Conservation (phyloP, 805 yeast genomes). For the Tetrapisispora arboricola region DNA sequence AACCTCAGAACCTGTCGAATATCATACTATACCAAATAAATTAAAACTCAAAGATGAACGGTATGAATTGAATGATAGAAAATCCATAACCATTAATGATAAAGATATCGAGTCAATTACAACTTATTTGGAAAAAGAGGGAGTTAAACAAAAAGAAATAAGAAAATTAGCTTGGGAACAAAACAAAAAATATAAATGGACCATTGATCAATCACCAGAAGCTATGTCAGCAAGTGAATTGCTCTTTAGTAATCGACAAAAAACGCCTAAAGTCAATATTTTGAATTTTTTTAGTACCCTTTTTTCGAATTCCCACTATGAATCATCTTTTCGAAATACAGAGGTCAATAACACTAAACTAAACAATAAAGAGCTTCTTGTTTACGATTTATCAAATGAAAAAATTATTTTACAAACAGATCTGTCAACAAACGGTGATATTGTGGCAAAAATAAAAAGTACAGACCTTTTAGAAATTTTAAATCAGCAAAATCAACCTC, state of each 20-base stretch:
- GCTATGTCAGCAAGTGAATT: conserved; percentile 12
- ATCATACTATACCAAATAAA: too few relatives aligned
- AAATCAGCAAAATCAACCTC: conserved; percentile 15
- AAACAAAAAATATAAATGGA: conserved; percentile 19
- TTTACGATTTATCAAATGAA: conserved; percentile 4
- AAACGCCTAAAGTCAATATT: neutral
- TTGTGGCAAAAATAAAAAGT: conserved; percentile 14
- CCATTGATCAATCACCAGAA: conserved; percentile 4
- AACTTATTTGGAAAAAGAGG: conserved; percentile 15
- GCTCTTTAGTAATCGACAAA: conserved; percentile 7
- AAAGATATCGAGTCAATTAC: conserved; percentile 12
- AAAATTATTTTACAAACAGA: neutral
- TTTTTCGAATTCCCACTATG: neutral
- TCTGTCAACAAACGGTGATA: conserved; percentile 5
- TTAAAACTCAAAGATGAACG: neutral
- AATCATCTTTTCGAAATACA: neutral
- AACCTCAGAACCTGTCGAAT: too few relatives aligned
- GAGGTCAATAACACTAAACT: neutral
- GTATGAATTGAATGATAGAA: neutral
- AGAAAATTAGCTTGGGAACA: conserved; percentile 13
- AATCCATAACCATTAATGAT: neutral
- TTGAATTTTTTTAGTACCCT: neutral
- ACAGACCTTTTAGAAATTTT: conserved; percentile 21
- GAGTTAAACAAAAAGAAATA: conserved; percentile 14
- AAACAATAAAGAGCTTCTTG: conserved; percentile 6